phyloP scores from a whole-genome alignment of 176 grass and related monocot species.

The Cocos nucifera region DNA sequence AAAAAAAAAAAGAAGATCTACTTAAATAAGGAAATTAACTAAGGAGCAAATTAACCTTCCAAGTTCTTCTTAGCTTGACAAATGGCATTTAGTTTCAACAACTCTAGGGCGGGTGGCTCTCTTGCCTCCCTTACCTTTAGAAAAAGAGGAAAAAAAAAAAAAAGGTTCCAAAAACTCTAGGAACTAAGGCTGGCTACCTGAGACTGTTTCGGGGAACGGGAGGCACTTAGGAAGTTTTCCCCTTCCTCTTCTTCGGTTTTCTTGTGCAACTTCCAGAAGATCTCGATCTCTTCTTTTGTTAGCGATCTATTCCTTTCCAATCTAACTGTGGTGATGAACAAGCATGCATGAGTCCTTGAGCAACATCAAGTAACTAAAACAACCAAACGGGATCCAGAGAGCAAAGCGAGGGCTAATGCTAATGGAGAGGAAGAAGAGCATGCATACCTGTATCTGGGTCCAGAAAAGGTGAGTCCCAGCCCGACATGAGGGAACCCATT shows the following conservation, averaged over 20 bases:
- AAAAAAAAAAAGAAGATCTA: too few relatives aligned
- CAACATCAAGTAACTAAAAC: too few relatives aligned
- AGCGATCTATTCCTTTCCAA: constrained; percentile 55
- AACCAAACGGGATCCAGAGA: background rate
- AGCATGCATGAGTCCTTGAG: background rate
- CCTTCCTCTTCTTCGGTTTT: constrained; percentile 18
- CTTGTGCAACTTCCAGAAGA: constrained; percentile 50
- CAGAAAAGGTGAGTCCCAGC: constrained; percentile 56
- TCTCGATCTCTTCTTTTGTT: constrained; percentile 71
- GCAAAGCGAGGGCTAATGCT: background rate
- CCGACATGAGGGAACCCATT: constrained; percentile 94
- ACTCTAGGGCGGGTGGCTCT: too few relatives aligned
- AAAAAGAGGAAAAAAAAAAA: too few relatives aligned
- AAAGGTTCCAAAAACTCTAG: too few relatives aligned
- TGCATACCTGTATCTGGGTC: constrained; percentile 30
- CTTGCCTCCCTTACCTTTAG: too few relatives aligned
- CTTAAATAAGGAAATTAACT: too few relatives aligned
- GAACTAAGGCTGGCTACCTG: too few relatives aligned
- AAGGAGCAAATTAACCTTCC: too few relatives aligned
- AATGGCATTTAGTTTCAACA: too few relatives aligned
- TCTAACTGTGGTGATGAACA: constrained; percentile 22
- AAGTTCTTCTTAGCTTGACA: too few relatives aligned
- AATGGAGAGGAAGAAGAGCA: background rate
- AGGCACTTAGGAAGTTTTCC: background rate
- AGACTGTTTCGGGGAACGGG: too few relatives aligned